Conservation (phyloP, 176 grass and related monocot species). For the Bonia amplexicaulis region DNA sequence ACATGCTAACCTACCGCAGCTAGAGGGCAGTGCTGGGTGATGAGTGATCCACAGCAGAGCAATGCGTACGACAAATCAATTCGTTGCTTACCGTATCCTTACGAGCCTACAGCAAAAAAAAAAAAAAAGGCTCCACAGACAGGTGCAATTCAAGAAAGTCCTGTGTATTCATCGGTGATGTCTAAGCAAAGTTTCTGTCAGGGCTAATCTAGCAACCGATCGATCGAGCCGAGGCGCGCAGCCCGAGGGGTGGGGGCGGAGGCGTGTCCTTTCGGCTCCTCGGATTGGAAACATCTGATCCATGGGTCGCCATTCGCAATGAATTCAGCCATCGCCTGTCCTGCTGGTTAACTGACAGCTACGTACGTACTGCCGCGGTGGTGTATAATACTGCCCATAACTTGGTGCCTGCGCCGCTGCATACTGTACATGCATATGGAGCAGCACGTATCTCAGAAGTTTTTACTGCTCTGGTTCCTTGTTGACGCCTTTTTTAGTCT, state of each 20-base stretch:
- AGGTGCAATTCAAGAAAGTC: not conserved
- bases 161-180: not conserved
- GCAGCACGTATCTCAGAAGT: not conserved
- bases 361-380: not conserved
- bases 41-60: not conserved
- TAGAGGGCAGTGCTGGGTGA: not conserved
- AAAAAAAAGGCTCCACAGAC: not conserved
- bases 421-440: not conserved
- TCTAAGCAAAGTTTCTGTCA: not conserved
- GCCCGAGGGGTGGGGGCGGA: not conserved
- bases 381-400: not conserved
- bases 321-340: not conserved
- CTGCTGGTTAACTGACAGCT: not conserved
- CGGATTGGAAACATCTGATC: not conserved
- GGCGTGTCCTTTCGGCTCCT: not conserved
- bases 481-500: too few relatives aligned
- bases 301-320: not conserved
- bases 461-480: too few relatives aligned
- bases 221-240: not conserved
- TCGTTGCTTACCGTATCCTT: not conserved
- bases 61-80: not conserved
- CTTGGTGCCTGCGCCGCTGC: not conserved
- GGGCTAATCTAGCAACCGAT: not conserved
- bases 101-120: not conserved
- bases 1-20: not conserved